A percentile compares a stretch with the other conserved stretches of the same genome.
These are phyloP conservation scores for Crataegus laevigata DNA, from an alignment of 306 rosid genomes.

Conservation along the genomic window DNA sequence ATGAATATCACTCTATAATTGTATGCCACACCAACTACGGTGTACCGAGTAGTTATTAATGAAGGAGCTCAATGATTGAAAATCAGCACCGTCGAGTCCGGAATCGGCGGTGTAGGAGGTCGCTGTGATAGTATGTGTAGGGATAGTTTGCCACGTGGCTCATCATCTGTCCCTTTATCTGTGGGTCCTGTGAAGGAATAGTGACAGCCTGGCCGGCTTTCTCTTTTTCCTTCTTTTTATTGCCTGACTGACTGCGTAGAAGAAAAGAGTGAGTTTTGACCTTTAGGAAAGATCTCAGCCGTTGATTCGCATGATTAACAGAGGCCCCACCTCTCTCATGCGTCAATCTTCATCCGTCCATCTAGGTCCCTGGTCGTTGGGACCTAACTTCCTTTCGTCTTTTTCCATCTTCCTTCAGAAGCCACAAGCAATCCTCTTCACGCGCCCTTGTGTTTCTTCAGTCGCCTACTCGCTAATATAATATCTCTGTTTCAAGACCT, in stretches of 20 bases:
- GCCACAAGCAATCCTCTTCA: neutral
- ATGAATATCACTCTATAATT: too few relatives aligned
- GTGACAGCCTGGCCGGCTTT: conserved; percentile 47
- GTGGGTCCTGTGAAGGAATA: neutral
- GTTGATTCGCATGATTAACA: neutral
- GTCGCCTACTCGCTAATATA: neutral
- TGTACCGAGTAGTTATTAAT: neutral
- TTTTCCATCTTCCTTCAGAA: neutral
- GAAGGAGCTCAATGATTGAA: neutral
- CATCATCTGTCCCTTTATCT: neutral
- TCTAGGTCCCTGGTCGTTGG: neutral
- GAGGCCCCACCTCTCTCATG: neutral
- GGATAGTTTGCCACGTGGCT: neutral
- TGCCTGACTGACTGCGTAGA: neutral
- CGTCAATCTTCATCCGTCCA: neutral
- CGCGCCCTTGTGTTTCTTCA: neutral
- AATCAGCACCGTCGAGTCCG: neutral
- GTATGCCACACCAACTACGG: neutral
- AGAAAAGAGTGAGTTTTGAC: neutral
- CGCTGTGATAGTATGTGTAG: neutral
- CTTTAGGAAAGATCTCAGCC: neutral
- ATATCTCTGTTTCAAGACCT: neutral
- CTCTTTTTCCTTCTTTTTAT: neutral
- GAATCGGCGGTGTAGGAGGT: neutral
- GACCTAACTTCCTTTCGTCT: neutral